Base-by-base conservation (phyloP, 148 eudicot genomes). In the Camellia sinensis region DNA sequence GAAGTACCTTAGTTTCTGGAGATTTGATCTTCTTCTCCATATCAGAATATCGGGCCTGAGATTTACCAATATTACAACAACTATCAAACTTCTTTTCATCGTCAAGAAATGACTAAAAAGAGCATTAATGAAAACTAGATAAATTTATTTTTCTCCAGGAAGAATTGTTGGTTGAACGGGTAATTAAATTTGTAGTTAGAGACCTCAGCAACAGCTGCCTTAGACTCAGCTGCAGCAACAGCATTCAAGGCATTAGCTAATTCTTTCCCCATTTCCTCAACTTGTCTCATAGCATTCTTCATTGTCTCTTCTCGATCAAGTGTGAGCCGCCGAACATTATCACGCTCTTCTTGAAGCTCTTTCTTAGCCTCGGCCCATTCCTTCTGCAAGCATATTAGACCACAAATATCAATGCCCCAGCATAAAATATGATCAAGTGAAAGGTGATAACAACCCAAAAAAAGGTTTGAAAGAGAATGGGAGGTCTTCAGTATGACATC, bases 311-410 rank as follows among this genome's bases (percentile, higher is more conserved):
- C 97, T 60, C 89, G 91, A 9, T 93, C 93, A 77, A 83, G 84
- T 59, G 87, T 86, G 81, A 95, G 91, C 71, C 75, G 80, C 19
- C 92, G 88, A 73, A 84, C 89, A 78, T 80, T 88, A 75, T 87
- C 90, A 7, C 95, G 87, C 78, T 93, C 92, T 77, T 84, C 92
- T 75, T 93, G 91, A 18, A 95, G 95, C 84, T 93, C 95, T 69
- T 87, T 92, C 88, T 92, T 93, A 65, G 92, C 97, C 87, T 93
- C 97, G 69, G 95, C 95, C 98, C 97, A 93, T 80, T 95, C 97
- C 81, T 85, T 89, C 93, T 90, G 86, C 84, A 82, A 67, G 43
- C 14, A 65, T 37, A 78, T 82, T 17, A 22, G 65, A 44, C 44
- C 8, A 40, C 45, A 82, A 11, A 13, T 63, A 67, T 66, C 5